Percentiles rank a stretch among this genome's conserved stretches.
phyloP scores from a whole-genome alignment of 2,329 filamentous ascomycete genomes.

The Tricladium varicosporioides region DNA sequence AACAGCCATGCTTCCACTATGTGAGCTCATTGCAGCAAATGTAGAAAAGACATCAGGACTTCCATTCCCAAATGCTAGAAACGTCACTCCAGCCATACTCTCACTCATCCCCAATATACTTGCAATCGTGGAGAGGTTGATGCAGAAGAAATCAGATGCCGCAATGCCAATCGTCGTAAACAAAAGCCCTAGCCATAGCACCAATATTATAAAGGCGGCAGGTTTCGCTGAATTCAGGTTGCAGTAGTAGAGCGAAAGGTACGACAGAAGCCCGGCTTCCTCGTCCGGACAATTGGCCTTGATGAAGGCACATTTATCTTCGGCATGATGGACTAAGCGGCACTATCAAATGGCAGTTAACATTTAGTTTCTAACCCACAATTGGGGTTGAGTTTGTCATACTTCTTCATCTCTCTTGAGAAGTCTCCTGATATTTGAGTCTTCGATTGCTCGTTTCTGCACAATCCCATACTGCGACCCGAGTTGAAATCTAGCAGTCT shows the following conservation, averaged over 20 bases:
- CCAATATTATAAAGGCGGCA: conserved; percentile 74
- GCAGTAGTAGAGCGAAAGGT: conserved; percentile 92
- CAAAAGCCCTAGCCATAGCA: conserved; percentile 81
- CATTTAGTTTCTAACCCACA: neutral
- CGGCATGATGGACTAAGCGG: conserved; percentile 70
- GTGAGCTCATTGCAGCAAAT: conserved; percentile 95
- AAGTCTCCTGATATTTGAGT: conserved; percentile 23
- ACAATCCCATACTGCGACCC: conserved; percentile 28
- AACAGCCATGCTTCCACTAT: conserved; percentile 94
- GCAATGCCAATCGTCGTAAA: conserved; percentile 98
- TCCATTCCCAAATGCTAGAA: conserved; percentile 94
- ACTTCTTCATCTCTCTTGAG: conserved; percentile 35
- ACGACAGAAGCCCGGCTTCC: conserved; percentile 85
- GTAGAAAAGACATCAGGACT: conserved; percentile 98
- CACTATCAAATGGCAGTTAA: conserved; percentile 51
- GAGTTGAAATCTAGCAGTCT: conserved; percentile 29
- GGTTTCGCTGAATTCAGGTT: conserved; percentile 64
- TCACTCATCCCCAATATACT: conserved; percentile 89
- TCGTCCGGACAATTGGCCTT: conserved; percentile 80
- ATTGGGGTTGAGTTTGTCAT: neutral
- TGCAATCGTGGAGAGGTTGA: conserved; percentile 92
- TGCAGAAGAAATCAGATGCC: conserved; percentile 96
- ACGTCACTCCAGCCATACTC: conserved; percentile 93
- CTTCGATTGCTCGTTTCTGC: conserved; percentile 27
- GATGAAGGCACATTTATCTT: conserved; percentile 86